A percentile compares a stretch with the other conserved stretches of the same genome.
phyloP scores from a whole-genome alignment of 306 rosid species.

The Alnus glutinosa region DNA sequence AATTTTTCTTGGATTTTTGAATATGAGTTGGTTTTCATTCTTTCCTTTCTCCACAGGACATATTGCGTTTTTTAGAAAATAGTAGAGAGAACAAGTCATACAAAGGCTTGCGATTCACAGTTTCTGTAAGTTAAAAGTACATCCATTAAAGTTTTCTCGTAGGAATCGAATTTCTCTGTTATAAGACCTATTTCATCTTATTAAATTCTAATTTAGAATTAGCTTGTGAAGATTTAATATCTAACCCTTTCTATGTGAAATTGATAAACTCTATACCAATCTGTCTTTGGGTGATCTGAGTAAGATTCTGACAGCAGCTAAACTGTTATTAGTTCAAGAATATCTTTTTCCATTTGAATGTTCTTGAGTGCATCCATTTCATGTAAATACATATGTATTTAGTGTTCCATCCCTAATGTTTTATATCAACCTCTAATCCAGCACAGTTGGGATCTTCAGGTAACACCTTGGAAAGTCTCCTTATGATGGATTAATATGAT shows the following conservation, averaged over 20 bases:
- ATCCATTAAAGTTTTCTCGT: not conserved
- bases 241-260: not conserved
- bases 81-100: conserved; percentile 23
- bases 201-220: not conserved
- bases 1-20: not conserved
- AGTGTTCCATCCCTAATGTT: too few species aligned
- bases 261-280: not conserved
- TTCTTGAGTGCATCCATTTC: too few species aligned
- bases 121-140: conserved; percentile 29
- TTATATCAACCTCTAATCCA: not conserved
- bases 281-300: not conserved
- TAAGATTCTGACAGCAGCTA: too few species aligned
- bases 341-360: too few species aligned
- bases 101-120: conserved; percentile 33
- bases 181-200: not conserved
- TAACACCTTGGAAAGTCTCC: too few species aligned
- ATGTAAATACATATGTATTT: too few species aligned
- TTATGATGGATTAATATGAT: too few species aligned
- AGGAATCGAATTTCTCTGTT: not conserved
- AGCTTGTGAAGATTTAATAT: not conserved
- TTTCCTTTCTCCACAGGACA: conserved; percentile 19
- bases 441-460: too few species aligned
- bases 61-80: conserved; percentile 29
- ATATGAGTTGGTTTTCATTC: not conserved
- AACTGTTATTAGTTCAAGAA: not conserved